Evolutionary conservation across 1,284 basidiomycete species (phyloP).

Genomic region (Sanghuangporus baumii): DNA sequence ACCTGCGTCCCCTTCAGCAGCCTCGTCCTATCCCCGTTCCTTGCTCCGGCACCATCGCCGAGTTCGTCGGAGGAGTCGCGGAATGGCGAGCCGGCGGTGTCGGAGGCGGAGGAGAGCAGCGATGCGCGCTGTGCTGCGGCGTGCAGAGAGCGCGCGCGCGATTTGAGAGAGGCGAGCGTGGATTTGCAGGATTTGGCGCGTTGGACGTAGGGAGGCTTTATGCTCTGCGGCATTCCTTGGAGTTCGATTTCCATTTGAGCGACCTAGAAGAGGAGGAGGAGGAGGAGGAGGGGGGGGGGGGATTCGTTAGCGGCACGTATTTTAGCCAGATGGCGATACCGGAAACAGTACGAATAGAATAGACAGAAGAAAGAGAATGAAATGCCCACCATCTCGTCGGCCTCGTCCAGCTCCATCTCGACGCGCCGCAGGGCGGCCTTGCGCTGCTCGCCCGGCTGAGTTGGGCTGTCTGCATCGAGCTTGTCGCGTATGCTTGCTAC

Average conservation of each 20-base stretch:
- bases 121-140: constrained; percentile 53
- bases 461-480: constrained; percentile 55
- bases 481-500: constrained; percentile 62
- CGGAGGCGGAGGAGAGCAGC: constrained; percentile 37
- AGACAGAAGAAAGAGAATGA: neutral
- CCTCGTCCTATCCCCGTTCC: constrained; percentile 64
- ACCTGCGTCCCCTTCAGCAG: constrained; percentile 70
- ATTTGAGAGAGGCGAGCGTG: constrained; percentile 73
- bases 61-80: constrained; percentile 58
- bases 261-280: neutral
- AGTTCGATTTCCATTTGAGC: constrained; percentile 99
- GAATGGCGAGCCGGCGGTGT: constrained; percentile 39
- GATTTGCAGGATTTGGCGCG: constrained; percentile 71
- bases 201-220: constrained; percentile 68
- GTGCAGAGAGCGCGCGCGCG: constrained; percentile 63
- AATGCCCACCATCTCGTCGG: constrained; percentile 84
- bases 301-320: neutral
- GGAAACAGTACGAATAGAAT: constrained; percentile 27
- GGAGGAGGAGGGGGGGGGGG: too few relatives aligned
- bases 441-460: constrained; percentile 68
- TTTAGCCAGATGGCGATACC: constrained; percentile 37
- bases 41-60: constrained; percentile 25
- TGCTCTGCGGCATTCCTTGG: constrained; percentile 88
- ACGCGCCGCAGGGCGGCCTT: constrained; percentile 81
- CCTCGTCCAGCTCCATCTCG: constrained; percentile 96